phyloP scores from a whole-genome alignment of 331 rosid genomes.

The Malus hybrid region DNA sequence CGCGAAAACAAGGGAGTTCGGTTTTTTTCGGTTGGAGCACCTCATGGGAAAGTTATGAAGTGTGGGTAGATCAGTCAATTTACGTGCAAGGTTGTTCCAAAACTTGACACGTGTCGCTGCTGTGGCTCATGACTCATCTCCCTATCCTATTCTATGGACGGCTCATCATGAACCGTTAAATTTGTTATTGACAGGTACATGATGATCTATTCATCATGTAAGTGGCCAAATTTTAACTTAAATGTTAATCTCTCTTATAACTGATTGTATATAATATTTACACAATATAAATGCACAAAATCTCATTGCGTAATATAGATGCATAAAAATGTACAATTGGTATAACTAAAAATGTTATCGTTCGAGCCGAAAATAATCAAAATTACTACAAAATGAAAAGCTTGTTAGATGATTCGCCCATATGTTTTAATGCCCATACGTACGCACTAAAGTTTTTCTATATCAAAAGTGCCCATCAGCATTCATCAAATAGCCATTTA shows the following conservation, averaged over 20 bases:
- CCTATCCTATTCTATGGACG: background rate
- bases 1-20: background rate
- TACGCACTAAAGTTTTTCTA: rapidly evolving
- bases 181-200: background rate
- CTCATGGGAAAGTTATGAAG: background rate
- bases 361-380: background rate
- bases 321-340: no score
- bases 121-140: background rate
- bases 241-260: no score
- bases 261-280: no score
- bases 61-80: background rate
- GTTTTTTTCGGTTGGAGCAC: background rate
- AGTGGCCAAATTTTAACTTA: background rate
- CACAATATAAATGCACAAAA: no score
- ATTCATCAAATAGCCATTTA: no score
- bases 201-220: background rate
- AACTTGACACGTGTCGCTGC: background rate
- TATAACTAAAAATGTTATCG: no score
- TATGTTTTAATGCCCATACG: background rate
- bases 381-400: background rate
- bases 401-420: background rate
- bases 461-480: no score
- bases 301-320: no score
- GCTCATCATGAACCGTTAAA: background rate
- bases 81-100: background rate